Percentiles rank a stretch among this genome's conserved stretches.
Evolutionary conservation across 108 stramenopile genomes (phyloP).

Genomic region (Nitzschia inconspicua): DNA sequence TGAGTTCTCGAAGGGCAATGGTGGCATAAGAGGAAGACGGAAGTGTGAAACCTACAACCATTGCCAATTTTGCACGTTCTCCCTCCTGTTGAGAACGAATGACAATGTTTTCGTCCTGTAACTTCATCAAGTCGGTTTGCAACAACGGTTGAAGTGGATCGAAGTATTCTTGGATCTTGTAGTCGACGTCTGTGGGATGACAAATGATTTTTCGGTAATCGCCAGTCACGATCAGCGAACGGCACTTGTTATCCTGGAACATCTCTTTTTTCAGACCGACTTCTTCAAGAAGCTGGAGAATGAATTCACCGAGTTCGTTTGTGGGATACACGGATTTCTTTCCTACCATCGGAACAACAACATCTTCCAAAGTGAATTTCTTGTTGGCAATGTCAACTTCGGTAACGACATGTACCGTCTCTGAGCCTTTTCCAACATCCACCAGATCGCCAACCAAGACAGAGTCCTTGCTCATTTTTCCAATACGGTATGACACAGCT

Average conservation of each 20-base stretch:
- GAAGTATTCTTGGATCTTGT: slow-evolving; percentile 54
- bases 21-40: slow-evolving; percentile 91
- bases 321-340: slow-evolving; percentile 59
- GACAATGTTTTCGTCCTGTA: slow-evolving; percentile 32
- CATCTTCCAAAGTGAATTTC: slow-evolving; percentile 67
- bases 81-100: slow-evolving; percentile 6
- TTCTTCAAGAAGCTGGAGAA: slow-evolving; percentile 53
- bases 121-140: slow-evolving; percentile 82
- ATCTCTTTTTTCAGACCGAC: slow-evolving; percentile 35
- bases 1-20: slow-evolving; percentile 83
- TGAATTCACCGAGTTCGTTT: slow-evolving; percentile 43
- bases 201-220: slow-evolving; percentile 84
- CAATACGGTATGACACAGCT: slow-evolving; percentile 47
- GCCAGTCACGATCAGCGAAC: slow-evolving; percentile 43
- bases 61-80: slow-evolving; percentile 32
- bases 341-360: slow-evolving; percentile 84
- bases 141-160: slow-evolving; percentile 78
- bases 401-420: slow-evolving; percentile 37
- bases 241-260: slow-evolving; percentile 51
- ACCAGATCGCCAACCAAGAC: slow-evolving; percentile 72
- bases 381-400: slow-evolving; percentile 56
- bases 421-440: slow-evolving; percentile 37
- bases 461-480: slow-evolving; percentile 35
- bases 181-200: slow-evolving; percentile 63
- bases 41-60: slow-evolving; percentile 84